Percentiles rank a stretch among this genome's conserved stretches.
Evolutionary conservation across 768 basidiomycete genomes (phyloP).

Genomic region (Lentinula lateritia): DNA sequence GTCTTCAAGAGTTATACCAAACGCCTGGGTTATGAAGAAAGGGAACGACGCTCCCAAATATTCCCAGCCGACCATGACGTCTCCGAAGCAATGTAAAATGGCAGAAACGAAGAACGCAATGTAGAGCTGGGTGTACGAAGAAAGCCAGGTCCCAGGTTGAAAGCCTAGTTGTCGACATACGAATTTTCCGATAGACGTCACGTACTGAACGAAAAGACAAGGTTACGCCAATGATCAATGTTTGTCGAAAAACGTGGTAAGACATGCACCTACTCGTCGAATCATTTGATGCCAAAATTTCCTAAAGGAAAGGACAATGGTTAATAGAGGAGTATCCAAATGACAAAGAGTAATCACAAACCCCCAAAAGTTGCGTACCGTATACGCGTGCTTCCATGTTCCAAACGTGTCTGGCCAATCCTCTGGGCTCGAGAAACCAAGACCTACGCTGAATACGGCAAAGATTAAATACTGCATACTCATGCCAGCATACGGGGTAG

Average conservation of each 20-base stretch:
- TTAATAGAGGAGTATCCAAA: no score
- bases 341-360: background rate
- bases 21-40: background rate
- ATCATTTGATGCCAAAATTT: conserved; percentile 1
- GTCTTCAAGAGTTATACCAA: background rate
- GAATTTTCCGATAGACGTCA: background rate
- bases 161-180: background rate
- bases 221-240: background rate
- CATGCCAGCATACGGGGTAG: background rate
- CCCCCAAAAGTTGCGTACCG: background rate
- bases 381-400: background rate
- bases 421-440: background rate
- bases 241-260: background rate
- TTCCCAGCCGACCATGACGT: background rate
- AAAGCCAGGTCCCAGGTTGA: background rate
- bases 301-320: background rate
- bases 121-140: conserved; percentile 2
- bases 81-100: background rate
- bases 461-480: background rate
- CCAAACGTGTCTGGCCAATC: conserved; percentile 1
- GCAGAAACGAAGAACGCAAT: background rate
- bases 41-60: background rate
- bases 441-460: background rate
- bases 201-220: background rate
- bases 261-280: background rate